Conservation (phyloP, 148 eudicot species). For the Rhododendron vialii region DNA sequence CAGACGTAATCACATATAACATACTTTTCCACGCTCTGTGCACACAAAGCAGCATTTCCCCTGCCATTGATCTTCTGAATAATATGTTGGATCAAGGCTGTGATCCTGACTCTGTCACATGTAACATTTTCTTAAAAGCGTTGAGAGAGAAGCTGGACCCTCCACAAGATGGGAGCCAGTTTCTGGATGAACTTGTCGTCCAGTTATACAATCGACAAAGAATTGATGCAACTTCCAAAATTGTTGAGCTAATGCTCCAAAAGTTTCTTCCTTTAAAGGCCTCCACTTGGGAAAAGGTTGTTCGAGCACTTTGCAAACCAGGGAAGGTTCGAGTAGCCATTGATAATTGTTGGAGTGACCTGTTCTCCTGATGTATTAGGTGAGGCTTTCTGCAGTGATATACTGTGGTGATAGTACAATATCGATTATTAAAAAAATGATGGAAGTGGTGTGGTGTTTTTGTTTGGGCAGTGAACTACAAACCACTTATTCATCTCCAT, state of each 20-base stretch:
- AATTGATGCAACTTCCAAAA: conserved; percentile 50
- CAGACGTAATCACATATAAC: conserved; percentile 82
- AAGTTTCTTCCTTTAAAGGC: conserved; percentile 58
- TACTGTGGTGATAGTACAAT: background rate
- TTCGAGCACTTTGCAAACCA: conserved; percentile 52
- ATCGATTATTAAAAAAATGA: background rate
- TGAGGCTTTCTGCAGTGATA: background rate
- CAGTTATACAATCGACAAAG: conserved; percentile 47
- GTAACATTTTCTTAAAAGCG: conserved; percentile 62
- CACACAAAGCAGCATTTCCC: conserved; percentile 36
- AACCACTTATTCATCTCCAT: background rate
- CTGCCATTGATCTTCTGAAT: conserved; percentile 73
- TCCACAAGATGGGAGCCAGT: conserved; percentile 23
- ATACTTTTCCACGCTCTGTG: conserved; percentile 71
- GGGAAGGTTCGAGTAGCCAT: conserved; percentile 43
- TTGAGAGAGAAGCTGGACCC: conserved; percentile 54
- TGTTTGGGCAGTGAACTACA: background rate
- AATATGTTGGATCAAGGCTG: conserved; percentile 69
- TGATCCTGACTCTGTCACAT: conserved; percentile 72
- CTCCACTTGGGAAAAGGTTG: conserved; percentile 64
- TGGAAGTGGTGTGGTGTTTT: background rate
- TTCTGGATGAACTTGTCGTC: conserved; percentile 20
- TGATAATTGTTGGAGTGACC: conserved; percentile 49
- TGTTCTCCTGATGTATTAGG: conserved; percentile 35
- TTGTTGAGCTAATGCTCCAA: conserved; percentile 68